phyloP scores from a whole-genome alignment of 805 yeast species.

The Cyberlindnera mycetangii region DNA sequence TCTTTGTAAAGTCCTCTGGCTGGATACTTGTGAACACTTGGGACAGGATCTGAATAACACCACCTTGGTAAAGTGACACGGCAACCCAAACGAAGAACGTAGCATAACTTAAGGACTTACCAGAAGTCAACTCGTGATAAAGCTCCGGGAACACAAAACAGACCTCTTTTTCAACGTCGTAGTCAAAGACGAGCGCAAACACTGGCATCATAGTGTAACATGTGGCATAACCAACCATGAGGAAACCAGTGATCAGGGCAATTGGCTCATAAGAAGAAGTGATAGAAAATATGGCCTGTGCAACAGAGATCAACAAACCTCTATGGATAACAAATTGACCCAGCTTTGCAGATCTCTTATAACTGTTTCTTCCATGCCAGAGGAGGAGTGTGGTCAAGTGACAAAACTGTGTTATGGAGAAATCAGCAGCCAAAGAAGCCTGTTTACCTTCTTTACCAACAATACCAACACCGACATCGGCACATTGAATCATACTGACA shows the following conservation, averaged over 20 bases:
- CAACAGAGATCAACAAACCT: conserved; percentile 88
- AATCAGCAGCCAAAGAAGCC: conserved; percentile 96
- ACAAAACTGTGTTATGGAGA: conserved; percentile 88
- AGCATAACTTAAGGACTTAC: conserved; percentile 78
- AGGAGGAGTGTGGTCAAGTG: conserved; percentile 79
- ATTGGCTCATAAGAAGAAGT: conserved; percentile 88
- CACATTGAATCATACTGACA: conserved; percentile 97
- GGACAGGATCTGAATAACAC: conserved; percentile 75
- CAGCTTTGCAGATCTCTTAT: conserved; percentile 90
- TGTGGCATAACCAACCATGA: conserved; percentile 98
- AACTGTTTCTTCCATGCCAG: conserved; percentile 98
- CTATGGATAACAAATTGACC: conserved; percentile 97
- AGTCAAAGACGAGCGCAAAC: conserved; percentile 85
- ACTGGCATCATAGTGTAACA: conserved; percentile 98
- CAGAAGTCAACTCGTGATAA: conserved; percentile 87
- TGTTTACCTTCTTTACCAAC: conserved; percentile 99
- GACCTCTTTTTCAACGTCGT: conserved; percentile 85
- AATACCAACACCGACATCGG: conserved; percentile 98
- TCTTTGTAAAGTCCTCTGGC: conserved; percentile 49
- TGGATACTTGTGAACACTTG: conserved; percentile 71
- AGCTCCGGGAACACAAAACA: conserved; percentile 92
- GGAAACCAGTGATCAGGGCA: conserved; percentile 92
- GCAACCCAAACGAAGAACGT: conserved; percentile 91
- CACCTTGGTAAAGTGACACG: conserved; percentile 89
- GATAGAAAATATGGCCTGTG: conserved; percentile 91